Conservation (phyloP, 1,284 basidiomycete species). For the Leccinum pachyderme region DNA sequence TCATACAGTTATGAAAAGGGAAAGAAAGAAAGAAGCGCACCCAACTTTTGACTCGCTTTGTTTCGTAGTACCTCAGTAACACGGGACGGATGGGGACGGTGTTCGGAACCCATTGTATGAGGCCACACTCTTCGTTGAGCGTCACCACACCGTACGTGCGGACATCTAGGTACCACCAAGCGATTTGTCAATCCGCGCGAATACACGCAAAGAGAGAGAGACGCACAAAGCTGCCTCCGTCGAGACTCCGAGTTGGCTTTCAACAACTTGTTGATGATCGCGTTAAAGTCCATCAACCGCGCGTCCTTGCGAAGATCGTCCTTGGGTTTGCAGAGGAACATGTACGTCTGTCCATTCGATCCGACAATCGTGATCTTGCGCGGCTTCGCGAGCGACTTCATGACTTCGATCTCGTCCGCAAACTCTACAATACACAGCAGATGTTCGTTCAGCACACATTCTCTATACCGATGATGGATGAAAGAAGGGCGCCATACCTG, state of each 20-base stretch:
- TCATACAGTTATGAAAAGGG: not conserved
- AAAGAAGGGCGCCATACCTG: conserved; percentile 46
- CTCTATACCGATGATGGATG: not conserved
- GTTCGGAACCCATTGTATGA: conserved; percentile 99
- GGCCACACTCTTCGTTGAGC: conserved; percentile 94
- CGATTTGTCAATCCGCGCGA: not conserved
- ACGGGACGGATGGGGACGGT: conserved; percentile 86
- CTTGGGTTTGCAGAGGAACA: conserved; percentile 96
- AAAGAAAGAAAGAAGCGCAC: conserved; percentile 40
- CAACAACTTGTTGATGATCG: conserved; percentile 97
- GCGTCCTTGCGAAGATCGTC: conserved; percentile 98
- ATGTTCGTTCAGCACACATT: not conserved
- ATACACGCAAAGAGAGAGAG: not conserved
- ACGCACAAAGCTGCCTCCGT: conserved; percentile 79
- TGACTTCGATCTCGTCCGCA: conserved; percentile 83
- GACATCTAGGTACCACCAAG: conserved; percentile 62
- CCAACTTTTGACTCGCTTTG: conserved; percentile 59
- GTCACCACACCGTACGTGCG: conserved; percentile 96
- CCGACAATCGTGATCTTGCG: conserved; percentile 89
- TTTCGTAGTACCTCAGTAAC: conserved; percentile 71
- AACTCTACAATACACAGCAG: conserved; percentile 51
- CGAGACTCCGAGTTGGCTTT: conserved; percentile 94
- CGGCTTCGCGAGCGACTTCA: conserved; percentile 91
- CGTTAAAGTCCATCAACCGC: conserved; percentile 96
- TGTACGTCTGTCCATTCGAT: conserved; percentile 82